Conservation (phyloP, 495 filamentous ascomycete genomes). For the Penicillium alfredii region DNA sequence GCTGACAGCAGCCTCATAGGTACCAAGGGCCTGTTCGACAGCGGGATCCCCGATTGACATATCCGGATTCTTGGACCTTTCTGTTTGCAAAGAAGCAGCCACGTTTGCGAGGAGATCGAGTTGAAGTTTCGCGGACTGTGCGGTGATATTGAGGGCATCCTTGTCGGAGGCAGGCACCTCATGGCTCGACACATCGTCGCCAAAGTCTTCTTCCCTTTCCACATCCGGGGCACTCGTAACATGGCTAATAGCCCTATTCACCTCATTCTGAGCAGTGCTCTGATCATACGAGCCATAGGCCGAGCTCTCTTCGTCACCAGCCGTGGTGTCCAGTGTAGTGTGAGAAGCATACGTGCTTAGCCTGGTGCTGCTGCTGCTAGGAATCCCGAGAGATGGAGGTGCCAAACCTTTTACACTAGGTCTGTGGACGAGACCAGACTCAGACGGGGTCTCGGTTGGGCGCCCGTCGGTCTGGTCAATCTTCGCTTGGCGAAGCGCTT, state of each 20-base stretch:
- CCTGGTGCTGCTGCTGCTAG: slow-evolving; percentile 33
- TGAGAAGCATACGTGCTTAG: slow-evolving; percentile 44
- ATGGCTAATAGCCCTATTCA: slow-evolving; percentile 43
- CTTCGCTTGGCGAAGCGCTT: slow-evolving; percentile 70
- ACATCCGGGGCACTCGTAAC: slow-evolving; percentile 40
- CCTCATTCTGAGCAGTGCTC: slow-evolving; percentile 47
- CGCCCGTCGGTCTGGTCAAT: slow-evolving; percentile 50
- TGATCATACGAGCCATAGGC: slow-evolving; percentile 54
- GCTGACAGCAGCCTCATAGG: slow-evolving; percentile 83
- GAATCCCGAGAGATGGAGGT: slow-evolving; percentile 28
- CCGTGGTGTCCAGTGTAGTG: slow-evolving; percentile 42
- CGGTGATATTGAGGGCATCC: slow-evolving; percentile 92
- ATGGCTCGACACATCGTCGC: slow-evolving; percentile 74
- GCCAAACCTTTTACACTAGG: slow-evolving; percentile 36
- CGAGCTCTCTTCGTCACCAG: slow-evolving; percentile 52
- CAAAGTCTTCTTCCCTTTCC: slow-evolving; percentile 74
- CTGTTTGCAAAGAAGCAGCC: slow-evolving; percentile 69
- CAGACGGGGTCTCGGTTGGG: slow-evolving; percentile 24
- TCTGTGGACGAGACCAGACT: slow-evolving; percentile 27
- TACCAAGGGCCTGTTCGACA: slow-evolving; percentile 69
- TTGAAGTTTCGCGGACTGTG: slow-evolving; percentile 88
- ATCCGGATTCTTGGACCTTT: slow-evolving; percentile 62
- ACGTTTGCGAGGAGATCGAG: slow-evolving; percentile 83
- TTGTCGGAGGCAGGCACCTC: slow-evolving; percentile 67
- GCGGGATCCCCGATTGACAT: slow-evolving; percentile 67